Evolutionary conservation across 1,284 basidiomycete genomes (phyloP), one percentile per base, ranked within the genome.

Genomic region (Neonothopanus nambi): DNA sequence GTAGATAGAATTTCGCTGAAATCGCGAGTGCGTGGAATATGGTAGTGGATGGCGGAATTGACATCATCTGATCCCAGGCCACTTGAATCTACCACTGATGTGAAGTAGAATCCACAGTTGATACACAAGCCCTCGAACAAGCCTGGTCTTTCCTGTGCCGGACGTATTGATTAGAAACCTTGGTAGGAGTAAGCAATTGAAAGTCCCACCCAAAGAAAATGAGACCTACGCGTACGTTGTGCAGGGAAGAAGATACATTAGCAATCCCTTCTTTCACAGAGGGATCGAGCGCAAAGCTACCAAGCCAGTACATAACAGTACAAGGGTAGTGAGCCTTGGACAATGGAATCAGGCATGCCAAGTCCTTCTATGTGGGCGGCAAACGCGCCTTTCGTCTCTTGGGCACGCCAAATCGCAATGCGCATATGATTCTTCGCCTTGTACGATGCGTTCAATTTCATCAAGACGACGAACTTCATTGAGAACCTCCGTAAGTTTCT

Each of bases 151-250:
- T 8, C 58, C 58, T 2, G 58, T 42, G 12, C 58, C 58, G 2
- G 58, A 57, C 2, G 48, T 26, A 18, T 59, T 57, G 3, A 57
- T 23, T 5, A 56, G 23, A 44, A 55, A 56, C 5, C 54, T 58
- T 41, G n/a, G 20, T 7, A 26, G 4, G 20, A 43, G 23, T 15
- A 42, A 43, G n/a, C n/a, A n/a, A n/a, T n/a, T n/a, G n/a, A n/a
- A n/a, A n/a, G n/a, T n/a, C n/a, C n/a, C n/a, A n/a, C n/a, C 3
- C 11, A 17, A 41, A 13, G 39, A 30, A 5, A 20, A 18, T 7
- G n/a, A 36, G 3, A 70, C 73, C 51, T 46, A 76, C 71, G 71
- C 74, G 56, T 77, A 71, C n/a, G n/a, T n/a, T n/a, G 40, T 67
- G 69, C 21, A 68, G 65, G 17, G 70, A 61, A 67, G 70, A 69